These are phyloP conservation scores for Phytophthora meadii DNA, from an alignment of 352 stramenopile species.

Conservation along the genomic window DNA sequence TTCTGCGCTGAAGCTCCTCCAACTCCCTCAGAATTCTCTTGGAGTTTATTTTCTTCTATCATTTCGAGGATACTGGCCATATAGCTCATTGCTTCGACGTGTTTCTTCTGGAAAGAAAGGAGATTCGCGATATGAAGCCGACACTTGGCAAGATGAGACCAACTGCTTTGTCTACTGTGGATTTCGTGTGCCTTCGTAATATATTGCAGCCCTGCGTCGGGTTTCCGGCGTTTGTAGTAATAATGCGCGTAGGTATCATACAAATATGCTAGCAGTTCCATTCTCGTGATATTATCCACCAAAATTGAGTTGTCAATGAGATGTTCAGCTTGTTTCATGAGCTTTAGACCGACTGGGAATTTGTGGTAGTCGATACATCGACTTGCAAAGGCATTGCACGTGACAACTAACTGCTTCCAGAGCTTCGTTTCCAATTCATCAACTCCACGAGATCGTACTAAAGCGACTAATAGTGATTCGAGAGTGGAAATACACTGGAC, in stretches of 20 bases:
- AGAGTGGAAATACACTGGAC: slow-evolving; percentile 81
- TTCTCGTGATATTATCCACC: slow-evolving; percentile 48
- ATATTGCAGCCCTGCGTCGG: slow-evolving; percentile 84
- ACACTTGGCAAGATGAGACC: slow-evolving; percentile 91
- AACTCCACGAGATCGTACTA: slow-evolving; percentile 65
- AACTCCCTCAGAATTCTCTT: slow-evolving; percentile 45
- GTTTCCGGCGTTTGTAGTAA: slow-evolving; percentile 88
- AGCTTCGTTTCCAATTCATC: slow-evolving; percentile 71
- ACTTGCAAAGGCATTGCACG: slow-evolving; percentile 89
- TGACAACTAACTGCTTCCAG: slow-evolving; percentile 93
- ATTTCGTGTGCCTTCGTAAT: slow-evolving; percentile 87
- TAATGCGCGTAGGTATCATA: slow-evolving; percentile 92
- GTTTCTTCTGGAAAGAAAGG: slow-evolving; percentile 77
- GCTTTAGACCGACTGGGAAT: slow-evolving; percentile 76
- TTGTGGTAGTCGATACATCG: slow-evolving; percentile 86
- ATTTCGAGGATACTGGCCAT: slow-evolving; percentile 88
- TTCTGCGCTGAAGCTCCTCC: slow-evolving; percentile 82
- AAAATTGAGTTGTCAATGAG: slow-evolving; percentile 84
- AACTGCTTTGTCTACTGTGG: slow-evolving; percentile 75
- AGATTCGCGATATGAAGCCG: slow-evolving; percentile 86
- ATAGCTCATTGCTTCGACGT: slow-evolving; percentile 79
- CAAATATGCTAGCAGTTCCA: slow-evolving; percentile 84
- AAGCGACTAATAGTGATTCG: slow-evolving; percentile 75
- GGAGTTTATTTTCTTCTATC: slow-evolving; percentile 90
- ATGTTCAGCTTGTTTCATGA: slow-evolving; percentile 84